Base-by-base conservation (phyloP, 2,329 filamentous ascomycete genomes). In the Fusarium annulatum region DNA sequence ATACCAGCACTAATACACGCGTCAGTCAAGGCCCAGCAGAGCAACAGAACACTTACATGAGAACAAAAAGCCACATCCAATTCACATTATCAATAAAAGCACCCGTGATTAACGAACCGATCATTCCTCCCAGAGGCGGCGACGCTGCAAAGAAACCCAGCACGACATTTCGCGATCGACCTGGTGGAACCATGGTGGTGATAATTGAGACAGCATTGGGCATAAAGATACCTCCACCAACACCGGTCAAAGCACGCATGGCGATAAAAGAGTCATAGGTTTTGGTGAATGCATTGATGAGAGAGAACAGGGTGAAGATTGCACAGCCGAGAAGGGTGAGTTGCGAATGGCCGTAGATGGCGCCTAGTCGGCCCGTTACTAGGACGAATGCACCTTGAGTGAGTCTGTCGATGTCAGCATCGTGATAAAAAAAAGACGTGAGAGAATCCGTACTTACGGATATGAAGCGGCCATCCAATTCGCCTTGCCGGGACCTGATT, bases 361-460 rank as follows among this genome's bases (percentile, higher is more conserved):
- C 85, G 1, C 87, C 88, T 3, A 89, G 79, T 2, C 88, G 84
- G 10, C 88, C 88, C 11, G 83, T 84, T 7, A 87, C 81, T 1
- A 89, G 79, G 21, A 89, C 86, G 66, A 89, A 88, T 4, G 87
- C 84, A 6, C 87, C 84, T 69, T 88, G 86, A 0, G 87, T 85
- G 18, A 88, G 78, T 4, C 85, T 86, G 0, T 2, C 4, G 5
- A 28, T 0, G n/a, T 67, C 2, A 67, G n/a, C 7, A 14, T 2
- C 2, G 3, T 5, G 5, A 60, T 4, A 2, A 4, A 2, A 3
- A 3, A 5, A 0, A 7, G 1, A n/a, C 0, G 10, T 8, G 4
- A 1, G 1, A 2, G 10, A 5, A 1, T 1, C 0, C 1, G 7
- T 4, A 6, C 41, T 15, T 28, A 71, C 68, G 68, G 68, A 18